A percentile compares a stretch with the other conserved stretches of the same genome.
Evolutionary conservation across 805 yeast species (phyloP).

Genomic region (Candida germanica): DNA sequence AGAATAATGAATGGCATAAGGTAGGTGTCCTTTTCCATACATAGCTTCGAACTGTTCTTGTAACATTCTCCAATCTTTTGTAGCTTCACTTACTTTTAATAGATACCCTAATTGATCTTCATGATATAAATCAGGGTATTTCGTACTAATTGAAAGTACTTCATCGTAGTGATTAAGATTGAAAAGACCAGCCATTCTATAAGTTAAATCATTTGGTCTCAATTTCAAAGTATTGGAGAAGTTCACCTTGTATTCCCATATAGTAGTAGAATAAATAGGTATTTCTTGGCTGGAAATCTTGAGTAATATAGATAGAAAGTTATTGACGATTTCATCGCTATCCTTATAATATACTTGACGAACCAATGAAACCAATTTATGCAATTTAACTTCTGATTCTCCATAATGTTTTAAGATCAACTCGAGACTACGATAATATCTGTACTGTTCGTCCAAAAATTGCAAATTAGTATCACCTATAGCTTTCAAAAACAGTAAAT

Average conservation of each 20-base stretch:
- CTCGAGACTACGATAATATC: slow-evolving; percentile 18
- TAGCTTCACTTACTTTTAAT: slow-evolving; percentile 43
- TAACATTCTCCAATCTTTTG: slow-evolving; percentile 51
- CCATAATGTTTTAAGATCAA: slow-evolving; percentile 1
- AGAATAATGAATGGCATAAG: slow-evolving; percentile 53
- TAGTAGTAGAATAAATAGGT: slow-evolving; percentile 3
- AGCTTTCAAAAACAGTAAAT: slow-evolving; percentile 14
- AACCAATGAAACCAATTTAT: background rate
- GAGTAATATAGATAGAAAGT: slow-evolving; percentile 10
- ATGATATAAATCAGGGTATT: slow-evolving; percentile 39
- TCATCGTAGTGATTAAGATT: slow-evolving; percentile 18
- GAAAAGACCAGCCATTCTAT: slow-evolving; percentile 29
- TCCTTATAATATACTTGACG: background rate
- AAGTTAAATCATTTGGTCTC: slow-evolving; percentile 22
- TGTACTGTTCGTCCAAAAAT: slow-evolving; percentile 15
- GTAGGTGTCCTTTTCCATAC: slow-evolving; percentile 52
- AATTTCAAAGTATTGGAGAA: background rate
- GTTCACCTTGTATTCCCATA: slow-evolving; percentile 9
- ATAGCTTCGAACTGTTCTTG: slow-evolving; percentile 55
- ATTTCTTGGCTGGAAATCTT: slow-evolving; percentile 2
- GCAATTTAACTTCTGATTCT: background rate
- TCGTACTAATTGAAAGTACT: slow-evolving; percentile 30
- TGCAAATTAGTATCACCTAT: slow-evolving; percentile 21
- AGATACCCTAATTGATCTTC: slow-evolving; percentile 49
- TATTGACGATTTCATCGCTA: slow-evolving; percentile 1